Conservation (phyloP, 2,329 filamentous ascomycete species). For the Cyclaneusma minus region DNA sequence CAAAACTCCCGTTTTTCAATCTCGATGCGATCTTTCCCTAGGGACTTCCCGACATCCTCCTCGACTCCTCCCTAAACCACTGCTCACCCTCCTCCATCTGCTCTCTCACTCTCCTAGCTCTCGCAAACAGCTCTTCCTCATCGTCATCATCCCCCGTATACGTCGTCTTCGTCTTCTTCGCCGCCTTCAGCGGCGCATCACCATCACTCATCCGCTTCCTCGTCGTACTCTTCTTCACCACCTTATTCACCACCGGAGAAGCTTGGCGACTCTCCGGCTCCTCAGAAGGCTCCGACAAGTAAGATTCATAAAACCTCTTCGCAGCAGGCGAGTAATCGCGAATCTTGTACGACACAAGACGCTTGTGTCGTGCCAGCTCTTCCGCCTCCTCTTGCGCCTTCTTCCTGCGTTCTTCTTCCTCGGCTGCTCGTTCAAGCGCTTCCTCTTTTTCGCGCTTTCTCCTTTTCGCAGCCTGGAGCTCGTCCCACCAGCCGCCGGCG, state of each 20-base stretch:
- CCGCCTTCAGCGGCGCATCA: no score
- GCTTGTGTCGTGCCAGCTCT: not conserved
- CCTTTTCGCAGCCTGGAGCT: constrained; percentile 9
- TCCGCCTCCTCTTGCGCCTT: constrained; percentile 2
- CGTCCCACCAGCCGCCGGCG: constrained; percentile 13
- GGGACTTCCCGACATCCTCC: constrained; percentile 4
- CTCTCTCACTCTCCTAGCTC: constrained; percentile 17
- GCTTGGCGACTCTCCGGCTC: no score
- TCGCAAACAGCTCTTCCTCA: constrained; percentile 16
- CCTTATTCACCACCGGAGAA: no score
- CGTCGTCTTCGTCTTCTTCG: constrained; percentile 6
- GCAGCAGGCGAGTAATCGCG: no score
- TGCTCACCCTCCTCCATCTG: constrained; percentile 18
- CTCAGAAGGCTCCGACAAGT: no score
- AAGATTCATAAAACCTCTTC: no score
- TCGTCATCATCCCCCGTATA: constrained; percentile 10
- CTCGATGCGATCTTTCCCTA: no score
- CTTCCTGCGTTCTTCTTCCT: constrained; percentile 1
- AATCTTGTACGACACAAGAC: no score
- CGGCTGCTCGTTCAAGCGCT: constrained; percentile 1
- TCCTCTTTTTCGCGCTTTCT: constrained; percentile 4
- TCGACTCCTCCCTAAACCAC: constrained; percentile 15
- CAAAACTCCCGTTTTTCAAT: no score
- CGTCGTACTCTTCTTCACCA: no score
- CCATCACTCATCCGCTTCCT: no score